Evolutionary conservation across 2,329 filamentous ascomycete genomes (phyloP), one percentile per base, ranked within the genome.

Genomic region (Alternaria angustiovoidea): DNA sequence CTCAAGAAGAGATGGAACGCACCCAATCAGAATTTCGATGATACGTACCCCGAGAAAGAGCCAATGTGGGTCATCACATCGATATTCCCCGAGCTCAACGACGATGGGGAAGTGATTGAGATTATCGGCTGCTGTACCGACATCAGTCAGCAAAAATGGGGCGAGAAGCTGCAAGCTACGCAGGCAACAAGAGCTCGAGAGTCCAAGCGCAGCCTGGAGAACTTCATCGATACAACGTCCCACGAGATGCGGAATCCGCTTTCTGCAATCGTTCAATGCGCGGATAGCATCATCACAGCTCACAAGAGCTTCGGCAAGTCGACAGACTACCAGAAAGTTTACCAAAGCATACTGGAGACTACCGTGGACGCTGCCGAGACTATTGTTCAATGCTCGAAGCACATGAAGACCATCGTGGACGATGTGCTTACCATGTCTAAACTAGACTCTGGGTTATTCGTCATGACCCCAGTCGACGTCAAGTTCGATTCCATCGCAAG

Each of bases 391-490:
- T 83, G 81, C 63, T 78, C 78, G 1, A 77, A 80, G 49, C 81
- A 83, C 62, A 80, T 81, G 69, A 82, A 82, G 60, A 70, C 78
- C 7, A 82, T 83, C 20, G 80, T 83, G 0, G 81, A 83, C 56
- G 81, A 55, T 41, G 56, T 59, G 39, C 57, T 60, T 12, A 60
- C 57, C 11, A 60, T 60, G 46, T 81, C 79, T 0, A 83, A 83
- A 51, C 70, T 82, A 4, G 80, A 82, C 62, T 81, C 80, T 0
- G 75, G 74, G 2, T 67, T 82, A 11, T 71, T 82, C 8, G 63
- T 74, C 7, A 79, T 82, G 59, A 79, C 77, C 0, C 79, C 81
- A 4, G 74, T 81, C 32, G 75, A 75, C 53, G 74, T 79, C 0
- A 73, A 78, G 51, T 62, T 75, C 0, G 75, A 77, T 11, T 70